Base-by-base conservation (phyloP, 768 basidiomycete species). In the Boletales sp. region DNA sequence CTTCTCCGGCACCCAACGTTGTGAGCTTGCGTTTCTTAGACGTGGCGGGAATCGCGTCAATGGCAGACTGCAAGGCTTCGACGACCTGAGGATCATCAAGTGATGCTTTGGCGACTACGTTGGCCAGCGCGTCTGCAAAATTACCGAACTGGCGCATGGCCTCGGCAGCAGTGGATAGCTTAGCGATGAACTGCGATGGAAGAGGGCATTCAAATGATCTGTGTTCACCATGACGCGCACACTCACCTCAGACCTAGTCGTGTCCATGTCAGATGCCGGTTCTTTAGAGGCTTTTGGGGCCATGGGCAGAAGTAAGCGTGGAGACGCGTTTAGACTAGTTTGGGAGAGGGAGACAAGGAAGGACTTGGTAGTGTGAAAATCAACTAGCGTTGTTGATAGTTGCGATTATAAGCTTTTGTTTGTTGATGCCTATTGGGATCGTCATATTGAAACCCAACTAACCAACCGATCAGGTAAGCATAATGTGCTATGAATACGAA, bases 101-200 rank as follows among this genome's bases (percentile, higher is more conserved):
- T 39, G 64, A 67, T 41, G 63, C 55, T 49, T 73, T 71, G 37
- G 72, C 66, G 44, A 83, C 69, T 31, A 77, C 63, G 41, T 72
- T 74, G 10, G 81, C 77, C 59, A 84, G 85, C 28, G 74, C 66
- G 37, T 89, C 86, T 14, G 82, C 81, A 38, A 82, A 62, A 43
- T 71, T 71, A 5, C 84, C 83, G 46, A 80, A 82, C 51, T 79
- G 75, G 53, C 82, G 80, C 79, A 90, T 76, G 34, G 78, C 69
- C 42, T 79, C 76, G 35, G 86, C 84, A 50, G 87, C 79, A 19
- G 72, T 70, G 53, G 62, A 66, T 56, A 89, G 72, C 58, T 78
- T 76, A 30, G 70, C 63, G 32, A 77, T 74, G 65, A 87, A 76
- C 86, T 87, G 47, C 18, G 48, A 58, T 49, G 48, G 55, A 58